Evolutionary conservation across 495 filamentous ascomycete species (phyloP).

Genomic region (Monascus purpureus): DNA sequence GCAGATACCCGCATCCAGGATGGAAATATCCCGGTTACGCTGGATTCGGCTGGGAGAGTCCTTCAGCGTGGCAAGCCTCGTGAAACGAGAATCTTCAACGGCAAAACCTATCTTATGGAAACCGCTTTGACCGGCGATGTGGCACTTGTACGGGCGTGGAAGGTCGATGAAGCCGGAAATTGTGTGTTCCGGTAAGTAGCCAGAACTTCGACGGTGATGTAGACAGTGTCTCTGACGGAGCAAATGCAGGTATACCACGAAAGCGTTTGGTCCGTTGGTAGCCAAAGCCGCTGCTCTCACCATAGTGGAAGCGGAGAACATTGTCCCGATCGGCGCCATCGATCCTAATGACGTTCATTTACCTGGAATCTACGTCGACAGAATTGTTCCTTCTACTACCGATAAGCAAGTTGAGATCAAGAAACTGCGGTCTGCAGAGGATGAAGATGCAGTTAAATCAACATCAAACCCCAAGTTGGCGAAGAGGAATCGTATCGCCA

Average conservation of each 20-base stretch:
- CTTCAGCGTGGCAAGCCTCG: constrained; percentile 56
- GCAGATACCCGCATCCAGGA: constrained; percentile 62
- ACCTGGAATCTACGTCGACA: constrained; percentile 79
- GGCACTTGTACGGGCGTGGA: constrained; percentile 78
- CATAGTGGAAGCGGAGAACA: constrained; percentile 85
- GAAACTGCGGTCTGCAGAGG: constrained; percentile 51
- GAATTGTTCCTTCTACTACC: constrained; percentile 63
- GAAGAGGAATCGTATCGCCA: constrained; percentile 69
- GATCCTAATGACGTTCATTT: constrained; percentile 67
- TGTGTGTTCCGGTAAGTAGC: constrained; percentile 72
- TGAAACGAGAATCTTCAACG: constrained; percentile 73
- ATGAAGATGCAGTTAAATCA: constrained; percentile 29
- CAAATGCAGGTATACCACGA: constrained; percentile 29
- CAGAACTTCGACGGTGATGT: constrained; percentile 2
- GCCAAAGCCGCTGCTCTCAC: constrained; percentile 75
- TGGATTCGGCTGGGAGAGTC: constrained; percentile 64
- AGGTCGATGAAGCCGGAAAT: constrained; percentile 76
- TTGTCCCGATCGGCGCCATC: constrained; percentile 73
- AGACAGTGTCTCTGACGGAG: neutral
- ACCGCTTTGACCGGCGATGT: constrained; percentile 74
- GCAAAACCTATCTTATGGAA: constrained; percentile 76
- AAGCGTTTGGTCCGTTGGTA: constrained; percentile 74
- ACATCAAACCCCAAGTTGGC: constrained; percentile 47
- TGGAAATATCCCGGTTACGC: constrained; percentile 63
- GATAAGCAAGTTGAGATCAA: constrained; percentile 73